These are phyloP conservation scores for Kluyveromyces starmeri DNA, from an alignment of 805 yeast species.

Conservation along the genomic window DNA sequence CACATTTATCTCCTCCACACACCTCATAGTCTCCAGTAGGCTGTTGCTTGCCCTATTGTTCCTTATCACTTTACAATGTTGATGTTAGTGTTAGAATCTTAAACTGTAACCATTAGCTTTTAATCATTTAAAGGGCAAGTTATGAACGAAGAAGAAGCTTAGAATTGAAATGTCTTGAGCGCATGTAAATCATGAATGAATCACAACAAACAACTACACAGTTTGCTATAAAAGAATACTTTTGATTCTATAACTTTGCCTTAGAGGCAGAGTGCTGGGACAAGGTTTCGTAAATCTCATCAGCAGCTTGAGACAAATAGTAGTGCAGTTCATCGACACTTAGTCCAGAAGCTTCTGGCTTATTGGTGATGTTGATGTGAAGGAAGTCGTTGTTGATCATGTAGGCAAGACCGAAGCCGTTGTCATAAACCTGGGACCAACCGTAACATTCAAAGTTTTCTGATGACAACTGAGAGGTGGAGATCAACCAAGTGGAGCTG, in stretches of 20 bases:
- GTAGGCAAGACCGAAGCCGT: conserved; percentile 90
- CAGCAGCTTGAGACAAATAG: conserved; percentile 69
- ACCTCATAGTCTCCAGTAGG: conserved; percentile 6
- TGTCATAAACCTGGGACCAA: conserved; percentile 89
- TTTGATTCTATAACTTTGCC: conserved; percentile 16
- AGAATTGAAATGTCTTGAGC: too few species aligned
- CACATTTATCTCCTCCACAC: conserved; percentile 28
- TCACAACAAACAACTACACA: too few species aligned
- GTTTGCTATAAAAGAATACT: too few species aligned
- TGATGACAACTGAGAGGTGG: conserved; percentile 84
- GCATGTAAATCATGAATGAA: too few species aligned
- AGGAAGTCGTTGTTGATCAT: conserved; percentile 81
- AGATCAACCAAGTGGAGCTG: conserved; percentile 76
- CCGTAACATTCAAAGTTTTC: conserved; percentile 88
- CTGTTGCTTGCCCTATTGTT: too few species aligned
- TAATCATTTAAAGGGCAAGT: too few species aligned
- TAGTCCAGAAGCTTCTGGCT: conserved; percentile 33
- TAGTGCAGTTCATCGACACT: conserved; percentile 40
- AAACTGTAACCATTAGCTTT: too few species aligned
- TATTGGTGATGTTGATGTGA: conserved; percentile 71
- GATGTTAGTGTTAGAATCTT: too few species aligned
- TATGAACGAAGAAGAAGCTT: too few species aligned
- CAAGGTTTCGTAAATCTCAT: conserved; percentile 66
- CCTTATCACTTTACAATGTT: too few species aligned
- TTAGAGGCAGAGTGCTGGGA: conserved; percentile 9